Base-by-base conservation (phyloP, 2,329 filamentous ascomycete genomes). In the Mariannaea sp. region DNA sequence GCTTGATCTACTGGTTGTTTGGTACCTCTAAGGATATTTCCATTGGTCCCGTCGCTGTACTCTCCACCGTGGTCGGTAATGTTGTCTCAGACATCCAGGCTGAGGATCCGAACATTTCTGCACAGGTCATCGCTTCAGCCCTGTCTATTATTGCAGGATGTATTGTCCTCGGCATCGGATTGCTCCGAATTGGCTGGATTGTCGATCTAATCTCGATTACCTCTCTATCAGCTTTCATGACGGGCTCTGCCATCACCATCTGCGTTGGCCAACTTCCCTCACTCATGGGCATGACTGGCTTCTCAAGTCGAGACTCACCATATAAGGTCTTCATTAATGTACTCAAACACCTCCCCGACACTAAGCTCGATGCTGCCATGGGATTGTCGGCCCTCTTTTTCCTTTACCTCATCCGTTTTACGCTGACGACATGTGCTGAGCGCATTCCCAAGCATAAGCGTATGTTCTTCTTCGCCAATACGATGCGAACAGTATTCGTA, bases 1-100 rank as follows among this genome's bases (percentile, higher is more conserved):
- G 96, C 13, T 72, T 96, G 58, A 80, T 96, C 56, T 99, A 99
- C 74, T 97, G 93, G 93, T 89, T 97, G 69, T 97, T 97, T 68
- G 94, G 92, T 27, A 99, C 94, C 0, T 97, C 93, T 12, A 99
- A 97, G 70, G 93, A 99, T 72, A 97, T 99, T 68, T 97, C 93
- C 8, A 97, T 97, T 51, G 93, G 93, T 13, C 93, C 93, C 26
- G 94, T 97, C 42, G 94, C 94, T 30, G 94, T 97, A 61, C 89
- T 97, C 82, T 97, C 92, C 1, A 95, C 90, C 3, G 81, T 99
- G 13, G 88, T 90, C 2, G 94, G 94, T 38, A 88, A 88, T 47
- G 86, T 97, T 44, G 86, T 97, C 39, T 70, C 81, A 36, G 80
- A 87, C 30, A 85, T 89, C 35, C 70, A 78, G 44, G 69, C 75